phyloP scores from a whole-genome alignment of 306 rosid species.

The Trifolium fragiferum region DNA sequence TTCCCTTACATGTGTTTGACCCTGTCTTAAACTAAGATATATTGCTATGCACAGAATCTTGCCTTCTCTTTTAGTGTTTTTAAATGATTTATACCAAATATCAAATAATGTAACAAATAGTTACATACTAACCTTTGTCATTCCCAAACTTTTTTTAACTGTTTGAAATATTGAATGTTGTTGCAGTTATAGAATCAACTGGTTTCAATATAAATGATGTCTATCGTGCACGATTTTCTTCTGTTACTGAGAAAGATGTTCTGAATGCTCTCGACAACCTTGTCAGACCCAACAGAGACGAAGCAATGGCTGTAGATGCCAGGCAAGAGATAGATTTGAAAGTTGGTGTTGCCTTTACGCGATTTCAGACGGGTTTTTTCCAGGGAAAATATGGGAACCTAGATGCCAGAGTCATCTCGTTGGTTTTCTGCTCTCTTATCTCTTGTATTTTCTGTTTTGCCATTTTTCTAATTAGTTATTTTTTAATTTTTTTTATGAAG shows the following conservation, averaged over 20 bases:
- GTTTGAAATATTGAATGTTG: constrained; percentile 39
- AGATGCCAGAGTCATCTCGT: constrained; percentile 96
- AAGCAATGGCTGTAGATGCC: constrained; percentile 95
- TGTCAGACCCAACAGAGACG: constrained; percentile 78
- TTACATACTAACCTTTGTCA: background rate
- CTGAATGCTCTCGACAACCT: constrained; percentile 87
- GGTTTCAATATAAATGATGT: constrained; percentile 63
- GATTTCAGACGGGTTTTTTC: constrained; percentile 85
- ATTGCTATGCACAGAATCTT: constrained; percentile 28
- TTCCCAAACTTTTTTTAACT: constrained; percentile 15
- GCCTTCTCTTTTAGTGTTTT: constrained; percentile 28
- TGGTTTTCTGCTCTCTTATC: constrained; percentile 55
- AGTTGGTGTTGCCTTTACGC: constrained; percentile 97
- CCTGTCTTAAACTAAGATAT: constrained; percentile 13
- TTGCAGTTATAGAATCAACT: constrained; percentile 87
- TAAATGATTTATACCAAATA: constrained; percentile 28
- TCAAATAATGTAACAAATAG: constrained; percentile 1
- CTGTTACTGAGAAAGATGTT: constrained; percentile 92
- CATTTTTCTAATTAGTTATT: background rate
- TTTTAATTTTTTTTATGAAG: constrained; percentile 5
- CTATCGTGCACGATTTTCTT: constrained; percentile 92
- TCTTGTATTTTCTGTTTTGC: constrained; percentile 25
- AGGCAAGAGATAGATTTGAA: constrained; percentile 99
- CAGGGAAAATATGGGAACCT: constrained; percentile 99
- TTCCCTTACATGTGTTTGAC: constrained; percentile 21